Evolutionary conservation across 148 eudicot genomes (phyloP).

Genomic region (Bassia scoparia): DNA sequence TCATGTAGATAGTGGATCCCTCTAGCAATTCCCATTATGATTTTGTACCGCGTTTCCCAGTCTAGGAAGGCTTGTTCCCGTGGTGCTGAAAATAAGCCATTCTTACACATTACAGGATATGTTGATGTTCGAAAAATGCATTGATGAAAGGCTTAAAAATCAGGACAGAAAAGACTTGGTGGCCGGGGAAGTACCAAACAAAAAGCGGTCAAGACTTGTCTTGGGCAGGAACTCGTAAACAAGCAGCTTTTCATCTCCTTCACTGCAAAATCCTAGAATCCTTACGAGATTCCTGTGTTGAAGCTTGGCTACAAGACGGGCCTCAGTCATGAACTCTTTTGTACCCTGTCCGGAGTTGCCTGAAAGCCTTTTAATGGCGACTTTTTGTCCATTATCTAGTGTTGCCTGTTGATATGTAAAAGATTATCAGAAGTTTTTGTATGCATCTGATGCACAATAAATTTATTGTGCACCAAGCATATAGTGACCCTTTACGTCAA

Average conservation of each 20-base stretch:
- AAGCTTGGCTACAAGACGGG: constrained; percentile 54
- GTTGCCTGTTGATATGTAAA: constrained; percentile 30
- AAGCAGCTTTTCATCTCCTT: constrained; percentile 74
- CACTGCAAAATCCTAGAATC: constrained; percentile 63
- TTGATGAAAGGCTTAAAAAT: background rate
- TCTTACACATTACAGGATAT: background rate
- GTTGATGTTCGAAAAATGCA: background rate
- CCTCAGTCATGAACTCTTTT: constrained; percentile 72
- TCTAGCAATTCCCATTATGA: constrained; percentile 58
- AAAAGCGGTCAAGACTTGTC: constrained; percentile 55
- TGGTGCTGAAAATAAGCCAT: constrained; percentile 35
- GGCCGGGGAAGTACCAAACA: constrained; percentile 46
- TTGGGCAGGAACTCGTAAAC: constrained; percentile 69
- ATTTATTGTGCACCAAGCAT: no score
- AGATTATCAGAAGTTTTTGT: background rate
- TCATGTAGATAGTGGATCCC: constrained; percentile 64
- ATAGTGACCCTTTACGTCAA: no score
- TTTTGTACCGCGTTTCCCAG: constrained; percentile 49
- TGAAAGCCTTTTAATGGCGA: constrained; percentile 68
- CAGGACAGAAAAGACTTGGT: background rate
- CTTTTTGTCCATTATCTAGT: constrained; percentile 37
- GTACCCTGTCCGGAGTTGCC: constrained; percentile 55
- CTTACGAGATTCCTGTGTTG: constrained; percentile 75
- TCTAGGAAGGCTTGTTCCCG: constrained; percentile 25
- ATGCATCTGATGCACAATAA: no score